These are phyloP conservation scores for Oldenlandia corymbosa DNA, from an alignment of 257 asterid genomes.

Conservation along the genomic window DNA sequence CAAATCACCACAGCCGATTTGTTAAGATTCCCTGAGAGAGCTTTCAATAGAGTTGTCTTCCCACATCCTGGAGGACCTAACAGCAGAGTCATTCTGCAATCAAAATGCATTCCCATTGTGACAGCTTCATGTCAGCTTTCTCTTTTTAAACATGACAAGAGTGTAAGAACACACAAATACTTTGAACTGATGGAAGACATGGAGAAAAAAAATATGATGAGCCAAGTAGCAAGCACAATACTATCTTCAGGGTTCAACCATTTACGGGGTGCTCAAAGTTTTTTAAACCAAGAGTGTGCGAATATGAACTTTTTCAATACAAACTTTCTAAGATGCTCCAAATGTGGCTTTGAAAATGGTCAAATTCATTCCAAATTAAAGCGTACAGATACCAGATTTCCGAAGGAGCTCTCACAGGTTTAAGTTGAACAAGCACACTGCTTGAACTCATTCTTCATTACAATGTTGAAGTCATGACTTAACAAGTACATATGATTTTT, in stretches of 20 bases:
- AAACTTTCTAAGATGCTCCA: conserved; percentile 4
- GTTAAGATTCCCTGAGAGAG: conserved; percentile 61
- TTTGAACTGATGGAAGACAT: no score
- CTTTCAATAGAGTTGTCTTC: conserved; percentile 62
- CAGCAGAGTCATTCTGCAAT: conserved; percentile 55
- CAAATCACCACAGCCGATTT: conserved; percentile 44
- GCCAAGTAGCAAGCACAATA: no score
- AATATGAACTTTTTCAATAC: background rate
- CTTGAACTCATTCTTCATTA: background rate
- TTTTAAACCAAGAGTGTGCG: background rate
- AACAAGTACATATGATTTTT: background rate
- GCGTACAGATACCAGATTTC: background rate
- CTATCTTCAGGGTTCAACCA: no score
- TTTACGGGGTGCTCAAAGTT: background rate
- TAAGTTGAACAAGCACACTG: background rate
- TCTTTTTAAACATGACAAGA: background rate
- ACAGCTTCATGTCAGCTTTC: background rate
- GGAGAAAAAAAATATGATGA: no score
- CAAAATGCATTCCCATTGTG: conserved; percentile 4
- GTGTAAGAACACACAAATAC: background rate
- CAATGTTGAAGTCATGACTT: background rate
- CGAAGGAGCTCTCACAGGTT: background rate
- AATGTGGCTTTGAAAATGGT: background rate
- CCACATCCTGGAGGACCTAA: conserved; percentile 83
- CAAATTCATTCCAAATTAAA: background rate